These are phyloP conservation scores for Cymbopogon flexuosus DNA, from an alignment of 202 grass and related monocot genomes.

Conservation along the genomic window DNA sequence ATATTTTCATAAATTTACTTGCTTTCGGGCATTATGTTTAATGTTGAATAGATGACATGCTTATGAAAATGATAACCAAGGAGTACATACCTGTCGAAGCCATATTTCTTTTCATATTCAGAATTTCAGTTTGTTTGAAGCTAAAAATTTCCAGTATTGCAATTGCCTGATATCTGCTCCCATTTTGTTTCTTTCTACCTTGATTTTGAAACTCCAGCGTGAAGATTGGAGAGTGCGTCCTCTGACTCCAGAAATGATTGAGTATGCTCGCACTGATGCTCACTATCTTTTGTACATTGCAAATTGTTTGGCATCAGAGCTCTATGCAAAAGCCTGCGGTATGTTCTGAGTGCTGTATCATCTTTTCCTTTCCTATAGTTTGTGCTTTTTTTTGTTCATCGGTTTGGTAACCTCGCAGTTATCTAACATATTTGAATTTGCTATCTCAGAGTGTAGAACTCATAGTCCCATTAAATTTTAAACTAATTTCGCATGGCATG, in stretches of 20 bases:
- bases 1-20: slow-evolving; percentile 7
- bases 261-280: slow-evolving; percentile 81
- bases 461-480: not conserved
- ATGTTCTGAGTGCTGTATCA: slow-evolving; percentile 29
- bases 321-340: slow-evolving; percentile 59
- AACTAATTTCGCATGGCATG: not conserved
- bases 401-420: not conserved
- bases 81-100: not conserved
- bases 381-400: slow-evolving; percentile 1
- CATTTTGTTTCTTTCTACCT: slow-evolving; percentile 1
- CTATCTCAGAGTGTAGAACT: not conserved
- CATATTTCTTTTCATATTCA: not conserved
- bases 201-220: slow-evolving; percentile 49
- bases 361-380: not conserved
- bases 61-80: slow-evolving; percentile 19
- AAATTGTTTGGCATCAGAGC: slow-evolving; percentile 72
- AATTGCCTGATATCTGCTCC: not conserved
- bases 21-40: slow-evolving; percentile 17
- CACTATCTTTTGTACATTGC: slow-evolving; percentile 85
- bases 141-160: not conserved
- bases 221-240: slow-evolving; percentile 96
- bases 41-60: not conserved
- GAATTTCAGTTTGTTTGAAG: slow-evolving; percentile 9
- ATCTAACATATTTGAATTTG: slow-evolving; percentile 3
- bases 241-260: slow-evolving; percentile 66